Base-by-base conservation (phyloP, 768 basidiomycete genomes). In the Amyloporia xantha region DNA sequence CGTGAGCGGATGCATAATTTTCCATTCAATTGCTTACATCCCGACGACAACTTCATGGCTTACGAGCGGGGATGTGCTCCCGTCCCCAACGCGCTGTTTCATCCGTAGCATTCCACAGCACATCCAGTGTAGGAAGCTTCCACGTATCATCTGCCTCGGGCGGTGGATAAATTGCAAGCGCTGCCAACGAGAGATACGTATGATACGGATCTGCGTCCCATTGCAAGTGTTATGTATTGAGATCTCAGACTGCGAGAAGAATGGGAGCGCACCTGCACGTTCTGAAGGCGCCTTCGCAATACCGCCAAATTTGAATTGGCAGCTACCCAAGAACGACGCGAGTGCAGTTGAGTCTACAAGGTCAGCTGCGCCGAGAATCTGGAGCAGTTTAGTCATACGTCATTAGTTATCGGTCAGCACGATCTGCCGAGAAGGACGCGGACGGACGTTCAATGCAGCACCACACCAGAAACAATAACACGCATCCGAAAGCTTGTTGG, bases 391-490 rank as follows among this genome's bases (percentile, higher is more conserved):
- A n/a, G n/a, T n/a, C n/a, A n/a, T n/a, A n/a, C n/a, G n/a, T n/a
- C n/a, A 17, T 48, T 25, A 24, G 11, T 4, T 17, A 19, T 19
- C 20, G 13, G 44, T 26, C 12, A 40, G 35, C n/a, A n/a, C n/a
- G n/a, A n/a, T 15, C 30, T 33, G 30, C 30, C 15, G 9, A 33
- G 30, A 42, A 27, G 44, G 48, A 48, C 30, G 19, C 24, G 20
- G 33, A 62, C 78, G 44, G 53, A 94, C 94, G 60, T 77, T 66
- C 9, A 97, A 66, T 0, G 89, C 74, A 7, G 83, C 93, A 2
- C 89, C 85, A 56, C 86, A 86, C 95, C 95, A 99, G 65, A 96
- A 98, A 54, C 88, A 90, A 66, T 99, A 99, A 63, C 95, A 99
- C 2, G 92, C 89, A 54, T 98, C 95, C 4, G 86, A 78, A 3